Percentiles rank a stretch among this genome's conserved stretches.
Evolutionary conservation across 805 yeast species (phyloP).

Genomic region (Monosporozyma aquatica): DNA sequence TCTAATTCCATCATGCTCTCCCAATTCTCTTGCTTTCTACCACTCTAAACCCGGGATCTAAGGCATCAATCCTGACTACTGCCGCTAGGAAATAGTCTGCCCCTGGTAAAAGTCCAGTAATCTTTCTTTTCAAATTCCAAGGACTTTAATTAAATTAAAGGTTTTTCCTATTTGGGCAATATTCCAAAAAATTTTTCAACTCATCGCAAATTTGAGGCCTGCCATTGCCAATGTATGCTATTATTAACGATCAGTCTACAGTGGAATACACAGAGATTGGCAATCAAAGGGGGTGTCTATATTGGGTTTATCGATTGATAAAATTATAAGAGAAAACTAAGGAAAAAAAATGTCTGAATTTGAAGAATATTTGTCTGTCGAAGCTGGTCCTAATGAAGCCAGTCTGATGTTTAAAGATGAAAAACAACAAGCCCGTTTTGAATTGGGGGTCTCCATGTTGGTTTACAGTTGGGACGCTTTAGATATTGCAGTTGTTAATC

Average conservation of each 20-base stretch:
- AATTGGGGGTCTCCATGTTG: constrained; percentile 86
- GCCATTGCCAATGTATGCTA: too few species aligned
- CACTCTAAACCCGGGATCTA: too few species aligned
- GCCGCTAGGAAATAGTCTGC: too few species aligned
- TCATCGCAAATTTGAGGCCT: constrained; percentile 3
- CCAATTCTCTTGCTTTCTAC: too few species aligned
- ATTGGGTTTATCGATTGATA: too few species aligned
- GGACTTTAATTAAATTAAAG: not conserved
- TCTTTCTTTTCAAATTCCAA: not conserved
- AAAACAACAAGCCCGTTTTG: constrained; percentile 75
- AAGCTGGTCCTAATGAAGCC: constrained; percentile 36
- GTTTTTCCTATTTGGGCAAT: not conserved
- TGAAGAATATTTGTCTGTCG: constrained; percentile 44
- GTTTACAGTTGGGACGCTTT: constrained; percentile 86
- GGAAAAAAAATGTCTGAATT: constrained; percentile 8
- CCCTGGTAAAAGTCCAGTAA: too few species aligned
- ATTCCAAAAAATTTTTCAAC: not conserved
- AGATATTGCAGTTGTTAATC: constrained; percentile 77
- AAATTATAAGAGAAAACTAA: too few species aligned
- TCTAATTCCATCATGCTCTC: constrained; percentile 17
- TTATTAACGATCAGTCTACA: too few species aligned
- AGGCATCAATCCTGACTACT: too few species aligned
- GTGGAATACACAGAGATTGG: too few species aligned
- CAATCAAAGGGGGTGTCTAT: too few species aligned
- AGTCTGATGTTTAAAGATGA: constrained; percentile 43